Evolutionary conservation across 2,329 filamentous ascomycete species (phyloP), one percentile per base, ranked within the genome.

Genomic region (Verticillium longisporum): DNA sequence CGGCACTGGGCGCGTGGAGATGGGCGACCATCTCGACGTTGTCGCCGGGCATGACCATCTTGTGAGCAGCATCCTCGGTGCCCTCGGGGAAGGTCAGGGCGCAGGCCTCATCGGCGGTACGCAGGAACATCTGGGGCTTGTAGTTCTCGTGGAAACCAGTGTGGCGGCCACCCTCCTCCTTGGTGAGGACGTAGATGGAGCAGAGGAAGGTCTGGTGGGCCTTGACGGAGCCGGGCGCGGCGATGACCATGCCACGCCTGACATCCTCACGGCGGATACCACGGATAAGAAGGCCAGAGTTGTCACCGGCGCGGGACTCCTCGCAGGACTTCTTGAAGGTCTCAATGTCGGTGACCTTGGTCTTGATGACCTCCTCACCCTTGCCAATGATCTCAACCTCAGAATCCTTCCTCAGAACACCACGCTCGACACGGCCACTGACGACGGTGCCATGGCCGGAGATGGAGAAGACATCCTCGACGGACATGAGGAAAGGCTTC

Each of bases 241-340:
- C 87, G 71, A 98, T 83, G 69, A 98, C 91, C 95, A 99, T 98
- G 74, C 95, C 95, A 76, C 95, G 92, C 71, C 82, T 84, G 72
- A 99, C 85, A 71, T 99, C 96, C 81, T 99, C 95, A 73, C 95
- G 92, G 80, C 92, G 93, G 73, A 99, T 80, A 83, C 95, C 94
- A 80, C 95, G 92, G 77, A 99, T 89, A 60, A 99, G 87, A 41
- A 99, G 90, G 73, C 95, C 95, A 32, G 95, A 97, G 88, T 98
- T 99, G 80, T 99, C 95, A 77, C 95, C 95, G 64, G 95, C 95
- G 71, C 91, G 87, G 62, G 94, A 96, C 80, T 97, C 92, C 62
- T 97, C 93, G 78, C 95, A 98, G 57, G 92, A 96, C 87, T 99
- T 99, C 86, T 98, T 97, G 86, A 99, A 99, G 67, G 94, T 99